Evolutionary conservation across 192 early-diverging fungal genomes (phyloP).

Genomic region (Geranomyces michiganensis): DNA sequence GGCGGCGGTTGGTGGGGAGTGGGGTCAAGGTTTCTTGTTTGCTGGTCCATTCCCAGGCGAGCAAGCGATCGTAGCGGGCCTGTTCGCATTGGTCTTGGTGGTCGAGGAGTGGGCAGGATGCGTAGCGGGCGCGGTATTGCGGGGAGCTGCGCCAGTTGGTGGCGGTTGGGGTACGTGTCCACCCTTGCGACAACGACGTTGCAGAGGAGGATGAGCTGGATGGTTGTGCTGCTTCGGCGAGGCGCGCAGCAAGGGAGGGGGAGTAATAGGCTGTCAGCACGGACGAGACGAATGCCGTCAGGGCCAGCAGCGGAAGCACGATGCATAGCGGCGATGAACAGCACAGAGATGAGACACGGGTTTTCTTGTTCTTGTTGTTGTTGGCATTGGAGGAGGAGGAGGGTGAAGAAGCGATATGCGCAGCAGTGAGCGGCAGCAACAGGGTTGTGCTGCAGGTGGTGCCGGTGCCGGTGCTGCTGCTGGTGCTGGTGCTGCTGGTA

Average conservation of each 20-base stretch:
- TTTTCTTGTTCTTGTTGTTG: too few species aligned
- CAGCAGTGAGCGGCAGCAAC: too few species aligned
- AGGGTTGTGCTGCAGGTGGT: too few species aligned
- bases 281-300: not conserved
- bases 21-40: not conserved
- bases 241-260: not conserved
- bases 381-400: too few species aligned
- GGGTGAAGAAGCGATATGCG: too few species aligned
- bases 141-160: not conserved
- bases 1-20: not conserved
- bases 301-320: not conserved
- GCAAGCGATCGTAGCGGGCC: not conserved
- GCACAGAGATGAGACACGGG: too few species aligned
- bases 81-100: constrained; percentile 1
- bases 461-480: too few species aligned
- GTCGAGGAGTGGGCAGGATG: constrained; percentile 13
- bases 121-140: not conserved
- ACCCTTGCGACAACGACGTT: not conserved
- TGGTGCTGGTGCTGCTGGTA: too few species aligned
- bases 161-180: not conserved
- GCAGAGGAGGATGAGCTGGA: not conserved
- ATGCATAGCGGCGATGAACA: too few species aligned
- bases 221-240: not conserved
- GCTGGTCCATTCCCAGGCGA: constrained; percentile 7
- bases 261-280: not conserved